Conservation (phyloP, 2,329 filamentous ascomycete species). For the Pseudogymnoascus sp. region DNA sequence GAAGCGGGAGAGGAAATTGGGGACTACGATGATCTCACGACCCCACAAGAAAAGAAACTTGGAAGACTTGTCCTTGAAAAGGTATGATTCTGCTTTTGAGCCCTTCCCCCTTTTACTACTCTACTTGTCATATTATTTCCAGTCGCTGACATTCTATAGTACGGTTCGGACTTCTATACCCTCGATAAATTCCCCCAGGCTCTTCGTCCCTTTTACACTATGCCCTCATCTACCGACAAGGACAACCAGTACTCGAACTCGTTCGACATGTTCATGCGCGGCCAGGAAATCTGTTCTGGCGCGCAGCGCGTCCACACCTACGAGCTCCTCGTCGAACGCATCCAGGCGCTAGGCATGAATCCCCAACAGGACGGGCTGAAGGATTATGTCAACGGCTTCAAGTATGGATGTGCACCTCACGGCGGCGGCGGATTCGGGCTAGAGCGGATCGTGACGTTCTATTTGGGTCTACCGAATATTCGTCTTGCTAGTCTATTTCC, state of each 20-base stretch:
- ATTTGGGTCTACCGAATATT: slow-evolving; percentile 55
- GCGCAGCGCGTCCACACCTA: slow-evolving; percentile 58
- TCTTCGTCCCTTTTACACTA: slow-evolving; percentile 59
- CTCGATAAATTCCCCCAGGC: slow-evolving; percentile 58
- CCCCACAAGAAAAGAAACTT: slow-evolving; percentile 1
- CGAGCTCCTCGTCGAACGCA: slow-evolving; percentile 47
- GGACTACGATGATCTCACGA: neutral
- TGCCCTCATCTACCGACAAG: slow-evolving; percentile 43
- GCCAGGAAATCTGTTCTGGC: slow-evolving; percentile 59
- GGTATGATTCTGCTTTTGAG: neutral
- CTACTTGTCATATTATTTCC: neutral
- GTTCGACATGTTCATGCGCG: slow-evolving; percentile 64
- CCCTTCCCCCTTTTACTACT: neutral
- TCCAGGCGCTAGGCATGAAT: slow-evolving; percentile 50
- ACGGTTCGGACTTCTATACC: slow-evolving; percentile 59
- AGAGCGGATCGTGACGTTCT: slow-evolving; percentile 59
- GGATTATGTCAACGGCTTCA: slow-evolving; percentile 56
- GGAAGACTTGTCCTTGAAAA: slow-evolving; percentile 4
- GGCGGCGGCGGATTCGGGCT: slow-evolving; percentile 56
- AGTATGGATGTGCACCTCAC: slow-evolving; percentile 55
- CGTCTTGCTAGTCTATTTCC: slow-evolving; percentile 54
- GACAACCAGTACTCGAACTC: slow-evolving; percentile 44
- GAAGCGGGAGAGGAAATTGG: neutral
- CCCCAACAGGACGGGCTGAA: slow-evolving; percentile 49
- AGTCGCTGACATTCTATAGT: slow-evolving; percentile 29